Evolutionary conservation across 768 basidiomycete genomes (phyloP), one percentile per base, ranked within the genome.

Genomic region (Lactarius sanguifluus): DNA sequence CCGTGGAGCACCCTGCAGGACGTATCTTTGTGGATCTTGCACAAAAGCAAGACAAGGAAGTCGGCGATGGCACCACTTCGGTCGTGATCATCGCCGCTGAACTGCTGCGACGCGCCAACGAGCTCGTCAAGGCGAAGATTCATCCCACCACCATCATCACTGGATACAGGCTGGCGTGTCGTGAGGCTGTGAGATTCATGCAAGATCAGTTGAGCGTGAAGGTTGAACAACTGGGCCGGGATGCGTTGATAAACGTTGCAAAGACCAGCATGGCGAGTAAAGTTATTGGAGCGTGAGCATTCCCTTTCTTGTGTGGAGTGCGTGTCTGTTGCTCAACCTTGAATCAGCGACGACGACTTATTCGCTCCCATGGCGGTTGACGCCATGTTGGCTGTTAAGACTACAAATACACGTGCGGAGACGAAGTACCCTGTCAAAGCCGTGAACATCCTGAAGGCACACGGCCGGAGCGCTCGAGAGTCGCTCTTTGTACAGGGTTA

Each of bases 131-230:
- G 79, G 89, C 93, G 70, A 98, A 94, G 79, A 98, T 99, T 61
- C 97, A 99, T 77, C 97, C 97, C 0, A 99, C 97, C 1, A 98
- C 97, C 7, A 96, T 99, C 78, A 99, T 99, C 78, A 97, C 96
- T 18, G 97, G 97, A 1, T 99, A 98, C 80, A 82, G 97, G 72
- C 84, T 98, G 57, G 97, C 97, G 10, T 98, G 96, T 77, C 91
- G 86, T 76, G 97, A 98, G 79, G 97, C 97, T 16, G 96, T 96
- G 72, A 91, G 92, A 75, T 98, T 96, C 77, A 91, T 99, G 91
- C 91, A 95, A 73, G 96, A 98, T 75, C 96, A 98, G 77, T 79
- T 99, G 62, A 95, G 93, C 74, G 88, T 97, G 50, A 98, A 93
- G 78, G 92, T 98, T 36, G 96, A 98, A 75, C 75, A 86, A 54